These are phyloP conservation scores for Cryptococcus sp. DNA, from an alignment of 1,284 basidiomycete genomes.

Conservation along the genomic window DNA sequence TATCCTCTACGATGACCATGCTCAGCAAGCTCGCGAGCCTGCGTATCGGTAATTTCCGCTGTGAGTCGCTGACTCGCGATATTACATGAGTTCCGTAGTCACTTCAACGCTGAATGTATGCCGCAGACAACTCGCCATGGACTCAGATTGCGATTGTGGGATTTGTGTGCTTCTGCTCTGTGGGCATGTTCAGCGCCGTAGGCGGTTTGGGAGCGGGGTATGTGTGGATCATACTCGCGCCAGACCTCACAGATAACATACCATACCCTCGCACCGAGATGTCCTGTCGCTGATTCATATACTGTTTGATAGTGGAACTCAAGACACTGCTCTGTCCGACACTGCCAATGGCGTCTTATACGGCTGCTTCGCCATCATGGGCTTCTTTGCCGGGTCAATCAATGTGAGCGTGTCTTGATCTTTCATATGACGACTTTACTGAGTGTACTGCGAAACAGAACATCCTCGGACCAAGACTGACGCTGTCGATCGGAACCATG, in stretches of 20 bases:
- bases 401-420: slow-evolving; percentile 54
- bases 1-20: neutral
- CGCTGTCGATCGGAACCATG: slow-evolving; percentile 53
- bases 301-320: slow-evolving; percentile 44
- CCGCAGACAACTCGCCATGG: slow-evolving; percentile 52
- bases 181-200: slow-evolving; percentile 61
- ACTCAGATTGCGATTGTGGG: slow-evolving; percentile 57
- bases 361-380: slow-evolving; percentile 56
- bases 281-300: neutral
- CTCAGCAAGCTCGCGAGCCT: slow-evolving; percentile 3
- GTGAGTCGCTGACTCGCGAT: slow-evolving; percentile 4
- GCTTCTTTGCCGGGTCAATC: slow-evolving; percentile 59
- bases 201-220: slow-evolving; percentile 57
- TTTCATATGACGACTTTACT: neutral
- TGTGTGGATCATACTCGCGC: neutral
- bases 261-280: neutral
- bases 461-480: slow-evolving; percentile 54
- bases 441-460: slow-evolving; percentile 28
- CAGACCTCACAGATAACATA: neutral
- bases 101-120: neutral
- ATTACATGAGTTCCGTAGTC: neutral
- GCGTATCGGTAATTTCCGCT: slow-evolving; percentile 9
- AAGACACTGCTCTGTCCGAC: slow-evolving; percentile 56
- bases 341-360: slow-evolving; percentile 58
- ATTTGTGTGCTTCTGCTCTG: slow-evolving; percentile 55